These are phyloP conservation scores for Fistulifera pelliculosa DNA, from an alignment of 108 stramenopile species.

Conservation along the genomic window DNA sequence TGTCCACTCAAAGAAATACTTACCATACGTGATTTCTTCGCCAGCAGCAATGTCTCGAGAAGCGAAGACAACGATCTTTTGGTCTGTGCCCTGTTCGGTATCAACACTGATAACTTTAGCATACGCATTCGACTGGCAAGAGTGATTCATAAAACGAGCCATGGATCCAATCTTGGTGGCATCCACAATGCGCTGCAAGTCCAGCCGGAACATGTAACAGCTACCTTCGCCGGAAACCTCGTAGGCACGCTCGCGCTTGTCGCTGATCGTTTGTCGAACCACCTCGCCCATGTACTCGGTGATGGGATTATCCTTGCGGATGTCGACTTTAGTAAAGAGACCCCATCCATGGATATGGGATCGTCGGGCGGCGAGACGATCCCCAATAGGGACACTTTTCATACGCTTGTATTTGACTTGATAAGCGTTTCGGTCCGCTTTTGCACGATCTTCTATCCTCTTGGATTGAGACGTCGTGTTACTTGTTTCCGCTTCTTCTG, in stretches of 20 bases:
- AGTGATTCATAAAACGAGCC: slow-evolving; percentile 92
- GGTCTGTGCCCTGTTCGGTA: slow-evolving; percentile 37
- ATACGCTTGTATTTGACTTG: slow-evolving; percentile 46
- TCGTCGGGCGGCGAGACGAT: slow-evolving; percentile 48
- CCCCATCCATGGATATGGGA: slow-evolving; percentile 91
- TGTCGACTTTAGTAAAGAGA: slow-evolving; percentile 68
- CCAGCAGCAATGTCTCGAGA: slow-evolving; percentile 68
- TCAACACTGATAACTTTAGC: slow-evolving; percentile 72
- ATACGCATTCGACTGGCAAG: slow-evolving; percentile 84
- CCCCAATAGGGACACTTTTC: slow-evolving; percentile 50
- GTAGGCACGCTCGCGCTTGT: slow-evolving; percentile 73
- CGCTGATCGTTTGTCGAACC: slow-evolving; percentile 60
- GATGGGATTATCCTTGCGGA: slow-evolving; percentile 60
- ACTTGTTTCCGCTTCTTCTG: slow-evolving; percentile 26
- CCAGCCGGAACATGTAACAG: slow-evolving; percentile 89
- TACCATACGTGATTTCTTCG: slow-evolving; percentile 84
- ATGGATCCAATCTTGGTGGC: slow-evolving; percentile 83
- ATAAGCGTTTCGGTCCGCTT: slow-evolving; percentile 30
- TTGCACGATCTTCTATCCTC: slow-evolving; percentile 19
- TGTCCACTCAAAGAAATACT: not conserved
- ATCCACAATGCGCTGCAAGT: slow-evolving; percentile 79
- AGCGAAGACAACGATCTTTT: slow-evolving; percentile 86
- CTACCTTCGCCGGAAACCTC: slow-evolving; percentile 78
- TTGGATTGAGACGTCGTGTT: slow-evolving; percentile 8
- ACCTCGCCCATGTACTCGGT: slow-evolving; percentile 73